Percentiles rank a stretch among this genome's conserved stretches.
Conservation (phyloP, 345 rosid species). For the Lagerstroemia speciosa region DNA sequence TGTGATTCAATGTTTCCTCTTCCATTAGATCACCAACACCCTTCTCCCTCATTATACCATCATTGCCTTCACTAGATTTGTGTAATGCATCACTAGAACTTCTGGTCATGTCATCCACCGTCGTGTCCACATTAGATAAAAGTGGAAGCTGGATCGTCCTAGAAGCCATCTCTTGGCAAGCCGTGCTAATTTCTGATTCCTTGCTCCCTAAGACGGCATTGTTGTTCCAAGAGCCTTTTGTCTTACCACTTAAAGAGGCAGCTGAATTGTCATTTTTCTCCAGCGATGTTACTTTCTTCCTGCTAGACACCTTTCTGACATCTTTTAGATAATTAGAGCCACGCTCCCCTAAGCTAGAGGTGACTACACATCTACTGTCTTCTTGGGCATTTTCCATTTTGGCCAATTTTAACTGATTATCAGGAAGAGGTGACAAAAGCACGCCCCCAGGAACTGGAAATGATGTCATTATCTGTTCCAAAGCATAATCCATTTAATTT, state of each 20-base stretch:
- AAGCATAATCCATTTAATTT: slow-evolving; percentile 19
- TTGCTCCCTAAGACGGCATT: slow-evolving; percentile 22
- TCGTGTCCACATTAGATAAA: slow-evolving; percentile 39
- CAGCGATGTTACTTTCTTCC: slow-evolving; percentile 32
- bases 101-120: slow-evolving; percentile 23
- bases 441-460: slow-evolving; percentile 37
- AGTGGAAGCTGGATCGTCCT: slow-evolving; percentile 68
- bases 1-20: slow-evolving; percentile 33
- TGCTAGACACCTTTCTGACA: slow-evolving; percentile 27
- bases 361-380: slow-evolving; percentile 17
- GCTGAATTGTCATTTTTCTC: slow-evolving; percentile 33
- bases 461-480: slow-evolving; percentile 76
- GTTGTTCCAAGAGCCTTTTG: slow-evolving; percentile 25
- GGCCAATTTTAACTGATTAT: slow-evolving; percentile 20
- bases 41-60: slow-evolving; percentile 28
- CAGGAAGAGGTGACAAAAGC: slow-evolving; percentile 78
- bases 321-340: slow-evolving; percentile 33
- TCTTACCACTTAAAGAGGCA: slow-evolving; percentile 25
- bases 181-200: slow-evolving; percentile 35
- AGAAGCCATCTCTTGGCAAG: slow-evolving; percentile 64
- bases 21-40: slow-evolving; percentile 24
- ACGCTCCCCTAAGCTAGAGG: slow-evolving; percentile 15
- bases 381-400: neutral
- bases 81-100: slow-evolving; percentile 21
- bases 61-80: neutral